Conservation (phyloP, 164 flowering plant species). For the Nymphaea colorata region DNA sequence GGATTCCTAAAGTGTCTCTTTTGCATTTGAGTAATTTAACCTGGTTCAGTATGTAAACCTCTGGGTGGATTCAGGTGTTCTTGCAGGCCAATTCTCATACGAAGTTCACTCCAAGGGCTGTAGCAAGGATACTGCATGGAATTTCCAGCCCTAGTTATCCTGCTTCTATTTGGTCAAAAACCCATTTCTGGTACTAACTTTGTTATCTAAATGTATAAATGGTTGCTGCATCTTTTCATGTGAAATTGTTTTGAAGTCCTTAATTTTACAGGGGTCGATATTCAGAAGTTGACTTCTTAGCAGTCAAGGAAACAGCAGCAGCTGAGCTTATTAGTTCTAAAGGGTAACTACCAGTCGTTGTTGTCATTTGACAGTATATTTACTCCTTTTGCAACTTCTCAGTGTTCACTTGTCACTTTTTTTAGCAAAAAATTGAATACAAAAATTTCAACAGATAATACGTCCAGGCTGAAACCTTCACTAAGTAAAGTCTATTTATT, state of each 20-base stretch:
- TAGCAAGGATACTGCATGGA: slow-evolving; percentile 97
- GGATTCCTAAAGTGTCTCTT: no score
- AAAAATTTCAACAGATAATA: no score
- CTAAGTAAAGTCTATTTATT: no score
- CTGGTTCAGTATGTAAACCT: neutral
- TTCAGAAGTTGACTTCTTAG: slow-evolving; percentile 49
- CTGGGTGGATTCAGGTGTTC: slow-evolving; percentile 47
- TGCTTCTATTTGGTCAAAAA: slow-evolving; percentile 65
- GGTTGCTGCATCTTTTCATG: neutral
- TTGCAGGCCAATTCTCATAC: slow-evolving; percentile 63
- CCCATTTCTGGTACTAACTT: slow-evolving; percentile 77
- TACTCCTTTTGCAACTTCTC: no score
- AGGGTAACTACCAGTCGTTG: slow-evolving; percentile 19
- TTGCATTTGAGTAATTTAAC: neutral
- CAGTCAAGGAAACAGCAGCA: slow-evolving; percentile 77
- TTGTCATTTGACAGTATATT: no score
- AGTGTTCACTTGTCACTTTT: neutral
- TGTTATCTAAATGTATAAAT: neutral
- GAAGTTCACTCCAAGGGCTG: slow-evolving; percentile 93
- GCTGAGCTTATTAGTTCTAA: slow-evolving; percentile 59
- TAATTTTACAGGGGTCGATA: slow-evolving; percentile 71
- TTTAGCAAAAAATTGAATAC: neutral
- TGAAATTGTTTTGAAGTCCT: neutral
- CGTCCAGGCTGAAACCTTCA: no score
- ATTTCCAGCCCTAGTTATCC: slow-evolving; percentile 89